A percentile compares a stretch with the other conserved stretches of the same genome.
These are phyloP conservation scores for Eutreptiella sp. DNA, from an alignment of 208 protist genomes.

Conservation along the genomic window DNA sequence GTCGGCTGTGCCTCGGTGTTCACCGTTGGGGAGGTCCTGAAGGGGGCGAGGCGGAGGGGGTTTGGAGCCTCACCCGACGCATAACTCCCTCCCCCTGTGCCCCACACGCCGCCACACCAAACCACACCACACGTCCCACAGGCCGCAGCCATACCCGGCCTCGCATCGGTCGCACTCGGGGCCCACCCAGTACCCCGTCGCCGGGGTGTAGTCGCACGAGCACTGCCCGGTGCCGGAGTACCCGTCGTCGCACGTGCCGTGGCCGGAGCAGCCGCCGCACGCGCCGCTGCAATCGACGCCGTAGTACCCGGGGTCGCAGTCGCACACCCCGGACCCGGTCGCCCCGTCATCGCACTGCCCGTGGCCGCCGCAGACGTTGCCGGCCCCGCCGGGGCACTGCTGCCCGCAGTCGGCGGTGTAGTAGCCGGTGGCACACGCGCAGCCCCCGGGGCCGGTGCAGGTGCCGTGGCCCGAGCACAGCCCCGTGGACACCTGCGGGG, in stretches of 20 bases:
- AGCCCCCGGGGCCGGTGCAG: not conserved
- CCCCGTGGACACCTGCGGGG: too few species aligned
- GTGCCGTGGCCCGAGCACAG: slow-evolving; percentile 29
- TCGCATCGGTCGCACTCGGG: slow-evolving; percentile 24
- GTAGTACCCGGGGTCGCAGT: slow-evolving; percentile 17
- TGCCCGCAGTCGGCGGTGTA: not conserved
- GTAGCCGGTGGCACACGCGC: slow-evolving; percentile 21
- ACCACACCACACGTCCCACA: too few species aligned
- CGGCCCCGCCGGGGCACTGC: slow-evolving; percentile 1
- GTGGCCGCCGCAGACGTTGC: slow-evolving; percentile 8
- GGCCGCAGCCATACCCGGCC: slow-evolving; percentile 8
- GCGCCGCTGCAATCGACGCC: slow-evolving; percentile 10
- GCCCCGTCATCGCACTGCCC: slow-evolving; percentile 17
- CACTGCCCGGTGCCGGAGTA: slow-evolving; percentile 18
- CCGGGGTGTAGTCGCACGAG: slow-evolving; percentile 7
- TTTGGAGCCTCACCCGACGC: too few species aligned
- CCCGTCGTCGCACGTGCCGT: not conserved
- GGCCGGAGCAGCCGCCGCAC: not conserved
- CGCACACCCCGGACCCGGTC: slow-evolving; percentile 13
- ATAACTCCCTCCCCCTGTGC: too few species aligned
- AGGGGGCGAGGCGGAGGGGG: too few species aligned
- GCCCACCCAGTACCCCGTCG: slow-evolving; percentile 24
- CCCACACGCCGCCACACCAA: too few species aligned
- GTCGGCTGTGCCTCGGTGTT: too few species aligned
- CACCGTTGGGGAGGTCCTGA: too few species aligned